Conservation (phyloP, 1,284 basidiomycete genomes). For the Heliocybe sulcata region DNA sequence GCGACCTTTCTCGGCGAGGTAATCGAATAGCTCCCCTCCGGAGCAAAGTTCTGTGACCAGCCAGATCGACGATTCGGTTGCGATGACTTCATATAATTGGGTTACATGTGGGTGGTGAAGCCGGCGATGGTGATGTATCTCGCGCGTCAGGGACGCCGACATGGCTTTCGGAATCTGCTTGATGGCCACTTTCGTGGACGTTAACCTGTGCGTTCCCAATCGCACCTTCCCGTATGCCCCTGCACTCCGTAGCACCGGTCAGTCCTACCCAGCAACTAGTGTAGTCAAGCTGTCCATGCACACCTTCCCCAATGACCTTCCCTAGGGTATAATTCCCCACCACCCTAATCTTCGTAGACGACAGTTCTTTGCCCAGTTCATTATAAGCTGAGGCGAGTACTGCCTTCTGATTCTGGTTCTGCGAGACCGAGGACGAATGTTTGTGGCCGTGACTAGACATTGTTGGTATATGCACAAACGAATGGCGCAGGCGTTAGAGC, state of each 20-base stretch:
- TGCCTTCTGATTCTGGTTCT: constrained; percentile 77
- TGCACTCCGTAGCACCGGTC: constrained; percentile 20
- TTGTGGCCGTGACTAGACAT: constrained; percentile 50
- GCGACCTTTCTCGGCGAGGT: constrained; percentile 90
- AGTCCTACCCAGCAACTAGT: constrained; percentile 8
- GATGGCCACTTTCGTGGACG: constrained; percentile 86
- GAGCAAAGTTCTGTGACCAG: constrained; percentile 95
- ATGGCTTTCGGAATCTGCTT: constrained; percentile 96
- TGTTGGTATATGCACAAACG: constrained; percentile 29
- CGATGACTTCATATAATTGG: constrained; percentile 96
- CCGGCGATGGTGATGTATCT: constrained; percentile 97
- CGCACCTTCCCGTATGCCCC: constrained; percentile 93
- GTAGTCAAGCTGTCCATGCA: constrained; percentile 15
- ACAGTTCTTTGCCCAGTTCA: constrained; percentile 92
- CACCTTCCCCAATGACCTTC: constrained; percentile 93
- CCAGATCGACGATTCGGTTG: constrained; percentile 93
- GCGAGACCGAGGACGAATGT: constrained; percentile 57
- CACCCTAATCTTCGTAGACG: constrained; percentile 82
- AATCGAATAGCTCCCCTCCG: constrained; percentile 96
- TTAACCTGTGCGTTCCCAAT: constrained; percentile 87
- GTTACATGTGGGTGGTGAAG: constrained; percentile 94
- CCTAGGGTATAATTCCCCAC: constrained; percentile 96
- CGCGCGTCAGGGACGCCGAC: constrained; percentile 86
- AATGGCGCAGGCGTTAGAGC: neutral
- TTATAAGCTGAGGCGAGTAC: constrained; percentile 94